Evolutionary conservation across 192 early-diverging fungal genomes (phyloP), one percentile per base, ranked within the genome.

Genomic region (Coemansia sp.): DNA sequence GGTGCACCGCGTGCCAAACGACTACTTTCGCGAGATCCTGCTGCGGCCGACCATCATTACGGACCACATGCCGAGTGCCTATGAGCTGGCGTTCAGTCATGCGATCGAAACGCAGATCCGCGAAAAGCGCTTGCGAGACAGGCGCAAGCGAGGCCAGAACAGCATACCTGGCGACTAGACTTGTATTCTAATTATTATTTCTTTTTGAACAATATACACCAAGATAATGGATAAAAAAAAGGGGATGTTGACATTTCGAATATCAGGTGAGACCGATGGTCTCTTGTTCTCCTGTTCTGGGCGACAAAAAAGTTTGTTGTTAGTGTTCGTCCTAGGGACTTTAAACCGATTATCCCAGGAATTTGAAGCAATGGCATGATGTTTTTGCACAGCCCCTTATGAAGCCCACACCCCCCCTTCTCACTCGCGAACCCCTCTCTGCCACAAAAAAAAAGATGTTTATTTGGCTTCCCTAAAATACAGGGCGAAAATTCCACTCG

Each of bases 51-150:
- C 78, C 0, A 70, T 84, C 11, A 70, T 84, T 21, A 73, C 74
- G 3, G 82, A 84, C 65, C 82, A 84, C 50, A 77, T 84, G 74
- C 82, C 82, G 2, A 80, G 78, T 36, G 74, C 77, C 16, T 84
- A 84, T 42, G 82, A 84, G 61, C 66, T 74, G 45, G 82, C 82
- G 45, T 74, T 84, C 64, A 64, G 70, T 14, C 74, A 68, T 48
- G 82, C 82, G 11, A 71, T 76, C 21, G 78, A 84, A 24, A 84
- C 82, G 39, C 77, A 77, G 60, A 70, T 83, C n/a, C 73, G 70
- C 51, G 80, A 83, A 65, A 72, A 67, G 27, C 79, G 67, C 56
- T 48, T 76, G 50, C 67, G 64, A 13, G 73, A 69, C 42, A 69
- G 51, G 56, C 72, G 72, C 63, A 66, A 53, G 37, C 35, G 54